Evolutionary conservation across 805 yeast species (phyloP).

Genomic region (Kregervanrija fluxuum): DNA sequence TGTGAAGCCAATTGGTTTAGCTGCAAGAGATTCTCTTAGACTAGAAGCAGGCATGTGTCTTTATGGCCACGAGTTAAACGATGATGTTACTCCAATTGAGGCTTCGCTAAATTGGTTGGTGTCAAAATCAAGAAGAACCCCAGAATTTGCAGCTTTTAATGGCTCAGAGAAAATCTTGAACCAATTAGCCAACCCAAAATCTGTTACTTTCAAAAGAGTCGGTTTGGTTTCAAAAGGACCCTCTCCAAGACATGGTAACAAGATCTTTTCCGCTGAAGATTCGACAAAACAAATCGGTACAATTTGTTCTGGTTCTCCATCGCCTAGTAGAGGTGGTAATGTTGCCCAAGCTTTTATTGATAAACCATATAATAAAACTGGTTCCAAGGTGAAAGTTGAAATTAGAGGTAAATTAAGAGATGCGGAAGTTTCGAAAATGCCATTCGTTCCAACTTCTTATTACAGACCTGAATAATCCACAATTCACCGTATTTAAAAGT

Average conservation of each 20-base stretch:
- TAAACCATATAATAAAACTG: slow-evolving; percentile 63
- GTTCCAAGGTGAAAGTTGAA: slow-evolving; percentile 63
- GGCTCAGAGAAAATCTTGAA: slow-evolving; percentile 65
- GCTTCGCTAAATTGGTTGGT: slow-evolving; percentile 87
- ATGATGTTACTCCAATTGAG: slow-evolving; percentile 76
- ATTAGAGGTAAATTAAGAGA: slow-evolving; percentile 79
- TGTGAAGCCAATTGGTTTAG: slow-evolving; percentile 86
- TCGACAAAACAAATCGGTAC: slow-evolving; percentile 45
- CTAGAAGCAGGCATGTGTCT: slow-evolving; percentile 98
- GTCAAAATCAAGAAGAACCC: slow-evolving; percentile 66
- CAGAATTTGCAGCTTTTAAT: slow-evolving; percentile 49
- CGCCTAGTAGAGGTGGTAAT: slow-evolving; percentile 61
- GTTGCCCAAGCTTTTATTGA: slow-evolving; percentile 88
- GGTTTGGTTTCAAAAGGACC: slow-evolving; percentile 80
- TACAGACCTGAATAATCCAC: slow-evolving; percentile 33
- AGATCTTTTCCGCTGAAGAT: slow-evolving; percentile 50
- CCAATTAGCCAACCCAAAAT: slow-evolving; percentile 60
- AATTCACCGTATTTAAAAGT: background rate
- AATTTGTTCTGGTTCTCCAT: slow-evolving; percentile 52
- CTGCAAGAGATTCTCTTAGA: slow-evolving; percentile 95
- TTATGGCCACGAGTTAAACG: slow-evolving; percentile 87
- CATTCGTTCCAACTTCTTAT: slow-evolving; percentile 72
- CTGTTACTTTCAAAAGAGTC: slow-evolving; percentile 55
- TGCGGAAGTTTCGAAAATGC: slow-evolving; percentile 73
- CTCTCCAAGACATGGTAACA: slow-evolving; percentile 80